Conservation (phyloP, 2,329 filamentous ascomycete species). For the Beauveria varroae region DNA sequence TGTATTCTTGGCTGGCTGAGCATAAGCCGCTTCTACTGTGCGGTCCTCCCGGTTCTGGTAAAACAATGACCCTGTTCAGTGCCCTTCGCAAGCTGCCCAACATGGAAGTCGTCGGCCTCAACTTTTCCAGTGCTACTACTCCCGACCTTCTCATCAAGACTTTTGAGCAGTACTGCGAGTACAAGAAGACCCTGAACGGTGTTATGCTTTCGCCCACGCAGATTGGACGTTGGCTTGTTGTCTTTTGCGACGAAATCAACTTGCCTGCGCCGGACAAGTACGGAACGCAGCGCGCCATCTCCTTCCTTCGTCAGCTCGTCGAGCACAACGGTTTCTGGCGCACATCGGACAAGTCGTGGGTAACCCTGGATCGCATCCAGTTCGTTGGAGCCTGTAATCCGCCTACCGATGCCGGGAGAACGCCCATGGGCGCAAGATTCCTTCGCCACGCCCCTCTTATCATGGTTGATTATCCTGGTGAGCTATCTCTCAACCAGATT, state of each 20-base stretch:
- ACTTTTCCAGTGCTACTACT: conserved; percentile 97
- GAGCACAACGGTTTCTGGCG: conserved; percentile 99
- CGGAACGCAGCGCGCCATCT: conserved; percentile 93
- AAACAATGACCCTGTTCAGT: conserved; percentile 99
- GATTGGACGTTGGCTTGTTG: conserved; percentile 93
- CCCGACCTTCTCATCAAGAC: conserved; percentile 98
- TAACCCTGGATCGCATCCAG: conserved; percentile 93
- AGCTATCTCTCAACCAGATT: conserved; percentile 90
- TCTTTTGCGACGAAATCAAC: conserved; percentile 99
- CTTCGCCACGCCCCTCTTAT: conserved; percentile 94
- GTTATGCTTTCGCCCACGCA: conserved; percentile 93
- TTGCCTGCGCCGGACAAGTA: conserved; percentile 96
- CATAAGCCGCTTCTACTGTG: conserved; percentile 96
- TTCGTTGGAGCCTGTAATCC: conserved; percentile 99
- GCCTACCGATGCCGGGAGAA: conserved; percentile 93
- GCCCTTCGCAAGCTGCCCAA: conserved; percentile 93
- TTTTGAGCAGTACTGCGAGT: conserved; percentile 98
- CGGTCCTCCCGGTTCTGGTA: conserved; percentile 95
- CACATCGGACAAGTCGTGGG: conserved; percentile 95
- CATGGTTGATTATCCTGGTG: conserved; percentile 99
- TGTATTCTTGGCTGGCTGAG: conserved; percentile 98
- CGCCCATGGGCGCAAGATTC: conserved; percentile 87
- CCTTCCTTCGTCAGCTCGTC: conserved; percentile 92
- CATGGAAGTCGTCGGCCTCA: conserved; percentile 98
- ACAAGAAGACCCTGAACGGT: conserved; percentile 96